Conservation (phyloP, 2,329 filamentous ascomycete genomes). For the Epichloe uncinata region DNA sequence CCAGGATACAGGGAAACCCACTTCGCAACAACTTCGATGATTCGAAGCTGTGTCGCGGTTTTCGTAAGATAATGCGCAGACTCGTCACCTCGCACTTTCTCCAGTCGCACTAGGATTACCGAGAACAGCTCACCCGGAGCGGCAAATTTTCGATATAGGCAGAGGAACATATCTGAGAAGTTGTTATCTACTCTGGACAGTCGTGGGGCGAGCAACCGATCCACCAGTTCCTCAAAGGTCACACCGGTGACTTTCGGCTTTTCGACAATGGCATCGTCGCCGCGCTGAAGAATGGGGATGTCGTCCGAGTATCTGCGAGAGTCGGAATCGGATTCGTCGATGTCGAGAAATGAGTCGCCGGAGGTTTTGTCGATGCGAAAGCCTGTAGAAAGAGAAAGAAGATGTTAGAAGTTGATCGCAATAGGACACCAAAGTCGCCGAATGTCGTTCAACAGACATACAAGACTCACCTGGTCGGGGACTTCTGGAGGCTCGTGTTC, state of each 20-base stretch:
- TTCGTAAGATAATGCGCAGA: slow-evolving; percentile 58
- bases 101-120: slow-evolving; percentile 64
- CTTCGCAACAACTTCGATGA: slow-evolving; percentile 70
- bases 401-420: background rate
- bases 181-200: slow-evolving; percentile 81
- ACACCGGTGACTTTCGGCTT: slow-evolving; percentile 37
- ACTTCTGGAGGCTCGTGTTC: slow-evolving; percentile 19
- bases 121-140: slow-evolving; percentile 66
- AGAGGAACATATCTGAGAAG: slow-evolving; percentile 79
- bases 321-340: slow-evolving; percentile 58
- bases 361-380: slow-evolving; percentile 36
- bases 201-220: slow-evolving; percentile 70
- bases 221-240: slow-evolving; percentile 61
- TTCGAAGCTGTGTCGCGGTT: slow-evolving; percentile 68
- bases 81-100: slow-evolving; percentile 53
- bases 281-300: slow-evolving; percentile 51
- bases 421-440: background rate
- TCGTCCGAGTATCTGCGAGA: slow-evolving; percentile 54
- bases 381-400: slow-evolving; percentile 21
- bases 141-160: slow-evolving; percentile 87
- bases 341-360: slow-evolving; percentile 47
- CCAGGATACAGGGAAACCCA: slow-evolving; percentile 88
- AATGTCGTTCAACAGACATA: background rate
- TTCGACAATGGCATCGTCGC: slow-evolving; percentile 46
- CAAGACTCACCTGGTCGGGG: slow-evolving; percentile 16